Base-by-base conservation (phyloP, 1,284 basidiomycete species). In the Ganoderma multipileum region DNA sequence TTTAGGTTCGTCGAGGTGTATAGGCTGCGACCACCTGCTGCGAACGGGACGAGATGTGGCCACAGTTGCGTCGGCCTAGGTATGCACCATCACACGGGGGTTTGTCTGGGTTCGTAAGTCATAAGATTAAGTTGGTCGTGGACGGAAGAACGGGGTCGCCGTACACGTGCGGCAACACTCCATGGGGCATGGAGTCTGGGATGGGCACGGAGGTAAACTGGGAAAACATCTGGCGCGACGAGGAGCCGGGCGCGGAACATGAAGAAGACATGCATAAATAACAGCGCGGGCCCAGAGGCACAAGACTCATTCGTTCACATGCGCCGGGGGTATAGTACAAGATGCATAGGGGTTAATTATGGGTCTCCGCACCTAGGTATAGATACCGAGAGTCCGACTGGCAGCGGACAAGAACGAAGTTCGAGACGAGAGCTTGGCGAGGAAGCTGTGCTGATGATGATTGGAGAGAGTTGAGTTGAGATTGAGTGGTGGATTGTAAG, bases 401-500 rank as follows among this genome's bases (percentile, higher is more conserved):
- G n/a, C 28, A 36, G 20, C 16, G 33, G 33, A 20, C 14, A 12
- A n/a, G 54, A 57, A 57, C 7, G 54, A 36, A 30, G 1, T 33
- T 20, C 0, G 7, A 16, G 23, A 39, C 23, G 23, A 26, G 58
- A 41, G 38, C 20, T 58, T 11, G 55, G 33, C 20, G 30, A 20
- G 55, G 33, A 58, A 36, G 55, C 55, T 58, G 55, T 58, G 55
- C 33, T 36, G 55, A 58, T 58, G 55, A 58, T 38, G 36, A 23
- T 23, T 18, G 14, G 14, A 30, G 58, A 38, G 58, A 39, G n/a
- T n/a, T 59, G 38, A 60, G 38, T 60, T 60, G 58, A 42, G 58
- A 60, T 60, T 60, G 38, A 60, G 38, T 60, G 58, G n/a, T 39
- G 38, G 36, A 39, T 39, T 39, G 44, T 4, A 20, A 23, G 20